Conservation (phyloP, 495 filamentous ascomycete genomes). For the Penicillium pulvis region DNA sequence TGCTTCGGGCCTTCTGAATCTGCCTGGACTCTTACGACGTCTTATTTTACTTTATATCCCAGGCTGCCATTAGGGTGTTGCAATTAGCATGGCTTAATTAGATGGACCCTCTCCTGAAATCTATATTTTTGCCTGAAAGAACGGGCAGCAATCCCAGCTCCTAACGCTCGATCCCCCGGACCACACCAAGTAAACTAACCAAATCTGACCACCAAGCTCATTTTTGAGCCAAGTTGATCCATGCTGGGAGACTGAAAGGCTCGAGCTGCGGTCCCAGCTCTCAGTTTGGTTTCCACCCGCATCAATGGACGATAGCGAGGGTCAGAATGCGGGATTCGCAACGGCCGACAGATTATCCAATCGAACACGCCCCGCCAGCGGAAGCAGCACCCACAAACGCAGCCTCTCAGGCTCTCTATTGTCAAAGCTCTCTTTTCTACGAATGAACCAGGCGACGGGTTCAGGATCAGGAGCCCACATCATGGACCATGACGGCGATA, state of each 20-base stretch:
- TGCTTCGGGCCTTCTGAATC: slow-evolving; percentile 1
- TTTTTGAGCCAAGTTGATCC: slow-evolving; percentile 1
- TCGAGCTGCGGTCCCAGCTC: slow-evolving; percentile 25
- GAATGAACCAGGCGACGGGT: slow-evolving; percentile 47
- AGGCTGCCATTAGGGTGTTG: neutral
- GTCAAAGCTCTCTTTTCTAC: slow-evolving; percentile 56
- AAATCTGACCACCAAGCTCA: neutral
- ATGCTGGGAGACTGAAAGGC: slow-evolving; percentile 27
- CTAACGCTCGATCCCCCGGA: slow-evolving; percentile 8
- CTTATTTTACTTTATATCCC: neutral
- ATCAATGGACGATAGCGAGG: slow-evolving; percentile 44
- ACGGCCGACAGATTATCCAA: slow-evolving; percentile 32
- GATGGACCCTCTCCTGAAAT: neutral
- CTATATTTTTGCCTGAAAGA: slow-evolving; percentile 12
- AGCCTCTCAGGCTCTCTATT: slow-evolving; percentile 65
- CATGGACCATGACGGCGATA: slow-evolving; percentile 44
- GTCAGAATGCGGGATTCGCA: slow-evolving; percentile 30
- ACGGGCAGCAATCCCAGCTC: slow-evolving; percentile 12
- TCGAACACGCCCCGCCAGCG: slow-evolving; percentile 42
- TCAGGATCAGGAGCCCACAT: slow-evolving; percentile 40
- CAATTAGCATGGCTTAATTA: neutral
- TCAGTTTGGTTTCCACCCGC: slow-evolving; percentile 19
- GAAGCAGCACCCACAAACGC: slow-evolving; percentile 59
- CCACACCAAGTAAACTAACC: slow-evolving; percentile 2
- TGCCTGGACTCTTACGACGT: neutral